Percentiles rank a stretch among this genome's conserved stretches.
These are phyloP conservation scores for Synchytrium microbalum DNA, from an alignment of 371 early-diverging fungal species.

Conservation along the genomic window DNA sequence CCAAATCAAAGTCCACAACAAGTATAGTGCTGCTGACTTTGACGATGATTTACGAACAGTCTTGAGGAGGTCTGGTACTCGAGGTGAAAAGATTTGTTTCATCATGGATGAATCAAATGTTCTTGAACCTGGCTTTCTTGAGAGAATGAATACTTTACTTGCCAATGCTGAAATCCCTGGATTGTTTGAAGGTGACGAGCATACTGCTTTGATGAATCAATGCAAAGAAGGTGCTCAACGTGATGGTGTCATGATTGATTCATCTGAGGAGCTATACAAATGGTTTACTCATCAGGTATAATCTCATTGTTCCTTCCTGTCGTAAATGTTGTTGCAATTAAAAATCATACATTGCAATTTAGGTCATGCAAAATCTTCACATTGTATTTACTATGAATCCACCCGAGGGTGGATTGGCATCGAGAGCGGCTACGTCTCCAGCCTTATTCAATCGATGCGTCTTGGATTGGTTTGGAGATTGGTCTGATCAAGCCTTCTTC, in stretches of 20 bases:
- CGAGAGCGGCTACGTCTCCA: conserved; percentile 94
- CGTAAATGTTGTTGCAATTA: neutral
- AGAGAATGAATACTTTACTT: conserved; percentile 97
- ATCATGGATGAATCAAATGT: conserved; percentile 98
- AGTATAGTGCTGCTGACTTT: conserved; percentile 93
- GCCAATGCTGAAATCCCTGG: conserved; percentile 99
- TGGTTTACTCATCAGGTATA: conserved; percentile 88
- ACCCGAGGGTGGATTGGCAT: conserved; percentile 87
- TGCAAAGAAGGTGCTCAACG: conserved; percentile 92
- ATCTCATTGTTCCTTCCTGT: too few species aligned
- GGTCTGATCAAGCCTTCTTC: conserved; percentile 95
- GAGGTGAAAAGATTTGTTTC: conserved; percentile 97
- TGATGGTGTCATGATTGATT: conserved; percentile 89
- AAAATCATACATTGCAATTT: neutral
- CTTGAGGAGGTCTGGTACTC: conserved; percentile 87
- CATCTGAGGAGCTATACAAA: conserved; percentile 89
- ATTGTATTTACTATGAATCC: conserved; percentile 99
- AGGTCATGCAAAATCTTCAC: conserved; percentile 89
- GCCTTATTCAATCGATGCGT: conserved; percentile 99
- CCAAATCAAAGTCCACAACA: conserved; percentile 94
- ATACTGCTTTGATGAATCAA: conserved; percentile 79
- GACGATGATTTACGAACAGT: conserved; percentile 93
- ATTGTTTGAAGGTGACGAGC: conserved; percentile 97
- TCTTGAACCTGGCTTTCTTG: conserved; percentile 91
- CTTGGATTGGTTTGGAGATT: conserved; percentile 98